Base-by-base conservation (phyloP, 2,329 filamentous ascomycete species). In the Fusarium sp. region DNA sequence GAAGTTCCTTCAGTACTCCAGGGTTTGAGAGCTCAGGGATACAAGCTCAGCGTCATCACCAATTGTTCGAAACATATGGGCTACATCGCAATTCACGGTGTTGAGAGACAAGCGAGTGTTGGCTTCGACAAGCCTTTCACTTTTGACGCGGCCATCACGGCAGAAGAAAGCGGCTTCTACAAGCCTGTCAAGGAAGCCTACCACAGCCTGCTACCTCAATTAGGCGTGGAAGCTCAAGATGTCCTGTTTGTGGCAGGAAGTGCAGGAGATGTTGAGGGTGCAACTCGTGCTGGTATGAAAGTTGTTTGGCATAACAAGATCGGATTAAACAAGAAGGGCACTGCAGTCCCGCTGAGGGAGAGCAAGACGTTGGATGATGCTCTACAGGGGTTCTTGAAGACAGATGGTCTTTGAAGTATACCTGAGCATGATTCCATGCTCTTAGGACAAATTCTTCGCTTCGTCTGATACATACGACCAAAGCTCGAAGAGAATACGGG, bases 81-180 rank as follows among this genome's bases (percentile, higher is more conserved):
- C 5, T 66, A 71, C 10, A 49, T 65, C 1, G 77, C 76, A 0
- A 66, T 69, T 3, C 41, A 17, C 4, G 24, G 37, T 3, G 53
- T 52, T 1, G 67, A 70, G 44, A 32, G 26, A 6, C 44, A 49
- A 3, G 44, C 50, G 9, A 59, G 55, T 37, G 60, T 32, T 32
- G 56, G 65, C 7, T 62, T 43, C 62, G 35, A 46, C 9, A n/a
- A 48, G 3, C 59, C 54, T 1, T 65, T 70, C n/a, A 50, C 46
- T 2, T 80, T 81, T 26, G 76, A 81, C 35, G 69, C 71, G 3
- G 71, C 76, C 6, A 52, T 80, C 6, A 80, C 79, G 2, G 80
- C 79, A 0, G 79, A 81, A 52, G 78, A 81, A 55, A 77, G 72
- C 15, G 78, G 79, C 3, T 80, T 76, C 53, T 81, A 81, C 52